Evolutionary conservation across 176 grass and related monocot species (phyloP), one percentile per base, ranked within the genome.

Genomic region (Aegilops sharonensis): DNA sequence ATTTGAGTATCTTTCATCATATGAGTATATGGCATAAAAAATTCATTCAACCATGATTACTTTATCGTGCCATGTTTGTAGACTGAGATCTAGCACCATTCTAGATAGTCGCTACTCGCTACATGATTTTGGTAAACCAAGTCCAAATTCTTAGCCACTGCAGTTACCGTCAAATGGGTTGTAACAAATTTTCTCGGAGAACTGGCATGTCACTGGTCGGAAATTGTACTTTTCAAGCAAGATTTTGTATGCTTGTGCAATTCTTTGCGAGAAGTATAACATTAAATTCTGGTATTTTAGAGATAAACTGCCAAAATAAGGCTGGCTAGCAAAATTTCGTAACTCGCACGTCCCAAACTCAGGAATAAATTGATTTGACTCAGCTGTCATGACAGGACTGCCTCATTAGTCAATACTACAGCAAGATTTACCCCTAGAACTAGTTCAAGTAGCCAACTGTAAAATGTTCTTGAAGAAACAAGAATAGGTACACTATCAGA

Each of bases 391-490:
- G 14, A 40, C 17, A 40, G 48, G 20, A 45, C 39, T 77, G 48
- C 10, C 30, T 23, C 15, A 39, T 43, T 47, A 75, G 13, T 75
- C 25, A 48, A 7, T 47, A 85, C 35, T 54, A 59, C 56, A 75
- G 34, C 39, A 84, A 91, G 52, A 62, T 24, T 48, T 84, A 21
- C 24, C n/a, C 56, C 64, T 31, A 0, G 45, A 47, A 67, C 36
- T 50, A 39, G 24, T 77, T 90, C 14, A 57, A 77, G 47, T 40
- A 87, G 37, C 50, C 25, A 73, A 75, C 12, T 74, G 37, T 31
- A 79, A 20, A 72, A 72, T 13, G 24, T 42, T 42, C 37, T 63
- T 63, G 39, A 64, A 83, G 5, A 70, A 72, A 21, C 11, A 29
- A 78, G 20, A 40, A 64, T 30, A 72, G 17, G 62, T 79, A 48